phyloP scores from a whole-genome alignment of 1,284 basidiomycete genomes.

The Ustilago bromivora region DNA sequence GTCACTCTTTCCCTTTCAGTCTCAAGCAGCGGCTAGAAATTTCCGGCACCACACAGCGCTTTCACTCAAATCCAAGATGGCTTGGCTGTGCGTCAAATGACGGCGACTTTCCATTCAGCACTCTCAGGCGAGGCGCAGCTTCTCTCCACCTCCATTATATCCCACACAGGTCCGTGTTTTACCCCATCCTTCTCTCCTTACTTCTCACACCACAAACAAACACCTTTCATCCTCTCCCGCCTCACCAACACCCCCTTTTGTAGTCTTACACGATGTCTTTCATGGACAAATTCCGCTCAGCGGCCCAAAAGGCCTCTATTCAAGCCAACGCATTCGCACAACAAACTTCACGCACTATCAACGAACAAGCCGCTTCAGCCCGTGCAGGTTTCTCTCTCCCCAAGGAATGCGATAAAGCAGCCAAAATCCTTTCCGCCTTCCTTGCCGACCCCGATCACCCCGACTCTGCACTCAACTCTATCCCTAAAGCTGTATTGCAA shows the following conservation, averaged over 20 bases:
- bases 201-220: background rate
- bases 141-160: background rate
- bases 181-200: background rate
- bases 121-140: background rate
- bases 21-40: too few relatives aligned
- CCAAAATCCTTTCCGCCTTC: slow-evolving; percentile 88
- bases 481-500: slow-evolving; percentile 92
- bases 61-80: background rate
- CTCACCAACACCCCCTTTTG: background rate
- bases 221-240: background rate
- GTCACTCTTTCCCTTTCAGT: too few relatives aligned
- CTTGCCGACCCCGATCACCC: slow-evolving; percentile 89
- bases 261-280: slow-evolving; percentile 71
- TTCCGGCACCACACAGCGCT: background rate
- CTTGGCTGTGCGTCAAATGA: background rate
- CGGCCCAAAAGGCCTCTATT: slow-evolving; percentile 80
- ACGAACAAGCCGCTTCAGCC: slow-evolving; percentile 59
- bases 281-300: slow-evolving; percentile 82
- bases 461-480: slow-evolving; percentile 90
- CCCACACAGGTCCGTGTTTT: background rate
- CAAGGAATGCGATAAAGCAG: slow-evolving; percentile 78
- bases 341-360: slow-evolving; percentile 51
- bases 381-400: slow-evolving; percentile 66
- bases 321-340: slow-evolving; percentile 67
- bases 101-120: background rate